Evolutionary conservation across 2,329 filamentous ascomycete genomes (phyloP).

Genomic region (Seiridium cupressi): DNA sequence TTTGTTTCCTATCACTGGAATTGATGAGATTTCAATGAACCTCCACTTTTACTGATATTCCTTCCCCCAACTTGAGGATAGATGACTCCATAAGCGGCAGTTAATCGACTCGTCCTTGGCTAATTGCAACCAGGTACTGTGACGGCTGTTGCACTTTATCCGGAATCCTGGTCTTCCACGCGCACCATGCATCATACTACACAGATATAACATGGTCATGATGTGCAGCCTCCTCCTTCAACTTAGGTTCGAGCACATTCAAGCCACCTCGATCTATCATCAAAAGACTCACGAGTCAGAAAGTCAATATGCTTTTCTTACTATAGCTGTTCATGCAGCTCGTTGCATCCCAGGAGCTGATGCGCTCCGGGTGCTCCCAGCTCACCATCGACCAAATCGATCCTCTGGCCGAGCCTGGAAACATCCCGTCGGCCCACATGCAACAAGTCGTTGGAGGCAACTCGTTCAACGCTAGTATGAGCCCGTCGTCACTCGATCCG

Average conservation of each 20-base stretch:
- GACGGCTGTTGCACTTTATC: neutral
- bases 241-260: neutral
- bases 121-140: neutral
- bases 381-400: constrained; percentile 27
- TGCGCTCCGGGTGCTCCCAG: constrained; percentile 27
- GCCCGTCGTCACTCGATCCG: constrained; percentile 20
- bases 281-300: too few species aligned
- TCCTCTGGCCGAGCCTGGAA: constrained; percentile 24
- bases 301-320: neutral
- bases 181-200: too few species aligned
- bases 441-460: constrained; percentile 29
- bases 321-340: neutral
- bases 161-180: neutral
- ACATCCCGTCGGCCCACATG: constrained; percentile 25
- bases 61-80: neutral
- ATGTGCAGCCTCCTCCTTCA: neutral
- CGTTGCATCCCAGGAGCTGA: neutral
- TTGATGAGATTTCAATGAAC: neutral
- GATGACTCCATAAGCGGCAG: neutral
- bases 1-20: neutral
- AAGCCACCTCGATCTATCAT: neutral
- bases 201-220: too few species aligned
- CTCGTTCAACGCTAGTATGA: constrained; percentile 27
- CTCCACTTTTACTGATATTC: neutral
- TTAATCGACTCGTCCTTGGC: neutral